Percentiles rank a stretch among this genome's conserved stretches.
Conservation (phyloP, 225 moss, liverwort and hornwort species). For the Neckera pumila region DNA sequence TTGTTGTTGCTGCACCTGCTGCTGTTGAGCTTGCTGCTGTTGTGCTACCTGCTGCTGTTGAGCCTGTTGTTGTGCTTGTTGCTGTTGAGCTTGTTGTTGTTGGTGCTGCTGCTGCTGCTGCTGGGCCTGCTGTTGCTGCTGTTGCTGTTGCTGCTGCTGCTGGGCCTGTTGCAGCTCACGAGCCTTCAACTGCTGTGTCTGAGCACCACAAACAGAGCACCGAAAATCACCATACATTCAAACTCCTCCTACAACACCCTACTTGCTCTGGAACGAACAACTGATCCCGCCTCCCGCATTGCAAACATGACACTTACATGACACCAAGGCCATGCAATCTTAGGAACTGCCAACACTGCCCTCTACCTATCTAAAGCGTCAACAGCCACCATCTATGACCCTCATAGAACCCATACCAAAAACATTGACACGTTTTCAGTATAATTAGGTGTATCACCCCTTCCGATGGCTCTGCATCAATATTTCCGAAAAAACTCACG, state of each 20-base stretch:
- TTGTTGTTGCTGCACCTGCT: slow-evolving; percentile 47
- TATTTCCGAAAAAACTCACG: not conserved
- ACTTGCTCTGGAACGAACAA: not conserved
- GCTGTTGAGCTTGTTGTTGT: slow-evolving; percentile 43
- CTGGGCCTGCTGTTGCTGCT: slow-evolving; percentile 18
- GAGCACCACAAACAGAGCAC: not conserved
- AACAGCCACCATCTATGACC: not conserved
- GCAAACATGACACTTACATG: not conserved
- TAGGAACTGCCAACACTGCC: not conserved
- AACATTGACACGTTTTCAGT: not conserved
- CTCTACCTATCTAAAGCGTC: not conserved
- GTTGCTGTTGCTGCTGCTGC: slow-evolving; percentile 33
- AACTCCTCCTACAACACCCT: not conserved
- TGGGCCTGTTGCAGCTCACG: slow-evolving; percentile 53
- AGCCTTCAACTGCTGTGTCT: slow-evolving; percentile 95
- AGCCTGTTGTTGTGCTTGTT: slow-evolving; percentile 36
- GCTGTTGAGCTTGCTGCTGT: slow-evolving; percentile 49
- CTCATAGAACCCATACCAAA: not conserved
- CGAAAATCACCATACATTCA: not conserved
- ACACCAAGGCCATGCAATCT: not conserved
- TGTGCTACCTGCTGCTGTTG: slow-evolving; percentile 44
- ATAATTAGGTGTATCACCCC: not conserved
- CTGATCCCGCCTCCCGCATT: not conserved
- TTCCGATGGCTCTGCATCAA: not conserved
- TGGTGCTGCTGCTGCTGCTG: slow-evolving; percentile 49